Evolutionary conservation across 208 protist genomes (phyloP), one percentile per base, ranked within the genome.

Genomic region (Acanthamoeba rhysodes): DNA sequence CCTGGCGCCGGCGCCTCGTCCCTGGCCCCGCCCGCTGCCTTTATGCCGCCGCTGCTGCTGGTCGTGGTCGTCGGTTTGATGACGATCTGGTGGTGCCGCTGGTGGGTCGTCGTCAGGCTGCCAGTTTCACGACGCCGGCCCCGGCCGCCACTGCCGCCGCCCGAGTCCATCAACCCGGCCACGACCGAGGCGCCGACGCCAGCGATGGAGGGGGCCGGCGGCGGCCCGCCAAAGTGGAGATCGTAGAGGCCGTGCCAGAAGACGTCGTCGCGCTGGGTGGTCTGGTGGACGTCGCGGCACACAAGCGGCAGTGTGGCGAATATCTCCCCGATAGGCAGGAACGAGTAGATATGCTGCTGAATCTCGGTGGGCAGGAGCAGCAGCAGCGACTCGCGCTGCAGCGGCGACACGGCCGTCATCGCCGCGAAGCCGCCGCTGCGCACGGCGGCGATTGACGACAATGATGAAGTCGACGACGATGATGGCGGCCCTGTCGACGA

Each of bases 211-310:
- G 62, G 20, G 62, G 22, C 62, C n/a, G 29, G 20, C n/a, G 66
- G 22, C 45, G 74, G 74, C 37, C 74, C 74, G 74, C 74, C 74
- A 53, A 84, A 84, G 74, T 84, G 74, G 32, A 84, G 32, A 20
- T 84, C 74, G 74, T 84, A 84, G 32, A 84, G 50, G 24, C 74
- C 41, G 74, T 84, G 74, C 74, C 74, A 84, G 74, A 84, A 84
- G 74, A 84, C 74, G 45, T 84, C 74, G 74, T 84, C 74, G 20
- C 41, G 37, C 74, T 84, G 74, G 2, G 74, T 84, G 7, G 32
- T 84, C 14, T 84, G 29, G 45, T 53, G 45, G 74, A 84, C 24
- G 45, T 84, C 74, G 18, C 45, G 32, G 45, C 74, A 84, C 45
- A 84, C 74, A 27, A 84, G 74, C 1, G 74, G 34, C 32, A 84